Base-by-base conservation (phyloP, 2,329 filamentous ascomycete genomes). In the Aspergillus luchuensis region DNA sequence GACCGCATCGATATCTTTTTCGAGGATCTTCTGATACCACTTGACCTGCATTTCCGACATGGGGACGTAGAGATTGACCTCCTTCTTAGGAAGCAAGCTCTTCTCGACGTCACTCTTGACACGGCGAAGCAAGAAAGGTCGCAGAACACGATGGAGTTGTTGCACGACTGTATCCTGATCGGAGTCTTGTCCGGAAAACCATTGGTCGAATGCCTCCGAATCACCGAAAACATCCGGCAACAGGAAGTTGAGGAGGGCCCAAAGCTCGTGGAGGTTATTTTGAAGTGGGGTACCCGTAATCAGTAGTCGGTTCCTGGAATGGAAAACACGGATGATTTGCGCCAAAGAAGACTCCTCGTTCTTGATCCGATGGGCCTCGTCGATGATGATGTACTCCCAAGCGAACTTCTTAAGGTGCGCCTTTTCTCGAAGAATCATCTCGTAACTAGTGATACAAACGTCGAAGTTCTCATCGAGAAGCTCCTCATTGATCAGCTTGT, bases 1-100 rank as follows among this genome's bases (percentile, higher is more conserved):
- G 71, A 99, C 94, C 13, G 95, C 95, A 76, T 99, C 95, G 63
- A 99, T 99, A 72, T 99, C 95, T 79, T 98, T 99, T 73, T 99
- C 95, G 3, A 99, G 82, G 69, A 99, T 99, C 81, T 97, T 98
- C 77, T 97, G 91, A 74, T 99, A 99, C 94, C 95, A 99, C 74
- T 95, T 96, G 68, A 97, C 87, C 76, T 99, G 95, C 95, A 99
- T 99, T 60, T 97, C 93, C 0, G 95, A 93, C 94, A 99, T 97
- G 67, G 94, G 95, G 67, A 99, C 89, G 73, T 98, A 99, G 28
- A 99, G 79, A 67, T 99, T 99, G 72, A 98, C 82, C 76, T 99
- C 95, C 77, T 98, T 97, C 83, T 99, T 99, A 2, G 95, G 95
- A 56, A 98, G 79, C 63, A 99, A 81, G 73, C 94, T 98, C 85